Conservation (phyloP, 2,329 filamentous ascomycete genomes). For the Exophiala sp. region DNA sequence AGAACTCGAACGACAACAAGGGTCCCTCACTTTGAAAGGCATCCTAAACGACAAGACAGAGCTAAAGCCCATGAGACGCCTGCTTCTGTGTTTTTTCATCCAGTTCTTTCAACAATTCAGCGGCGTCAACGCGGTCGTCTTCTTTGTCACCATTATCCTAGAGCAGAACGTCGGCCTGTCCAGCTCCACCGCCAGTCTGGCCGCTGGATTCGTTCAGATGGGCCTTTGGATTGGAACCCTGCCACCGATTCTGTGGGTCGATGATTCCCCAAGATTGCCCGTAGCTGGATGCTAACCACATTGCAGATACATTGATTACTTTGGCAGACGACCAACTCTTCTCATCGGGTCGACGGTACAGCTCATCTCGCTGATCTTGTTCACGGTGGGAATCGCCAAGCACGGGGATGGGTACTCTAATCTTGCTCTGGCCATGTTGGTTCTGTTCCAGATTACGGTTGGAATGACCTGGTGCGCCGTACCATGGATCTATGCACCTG, state of each 20-base stretch:
- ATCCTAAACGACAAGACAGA: slow-evolving; percentile 4
- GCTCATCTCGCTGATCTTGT: slow-evolving; percentile 31
- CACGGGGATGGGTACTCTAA: slow-evolving; percentile 19
- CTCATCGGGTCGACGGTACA: slow-evolving; percentile 29
- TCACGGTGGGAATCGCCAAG: slow-evolving; percentile 28
- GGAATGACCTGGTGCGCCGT: slow-evolving; percentile 33
- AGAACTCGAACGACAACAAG: slow-evolving; percentile 54
- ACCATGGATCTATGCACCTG: slow-evolving; percentile 34
- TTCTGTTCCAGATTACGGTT: slow-evolving; percentile 33
- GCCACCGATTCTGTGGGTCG: slow-evolving; percentile 9
- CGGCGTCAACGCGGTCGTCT: slow-evolving; percentile 28
- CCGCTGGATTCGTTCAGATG: slow-evolving; percentile 48
- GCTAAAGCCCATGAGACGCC: slow-evolving; percentile 33
- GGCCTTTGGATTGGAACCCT: slow-evolving; percentile 12
- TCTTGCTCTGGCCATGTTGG: slow-evolving; percentile 34
- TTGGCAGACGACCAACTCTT: slow-evolving; percentile 8
- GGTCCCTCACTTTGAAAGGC: slow-evolving; percentile 49
- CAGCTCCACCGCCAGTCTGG: slow-evolving; percentile 51
- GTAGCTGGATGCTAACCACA: background rate
- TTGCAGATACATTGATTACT: slow-evolving; percentile 8
- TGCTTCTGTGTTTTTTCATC: slow-evolving; percentile 42
- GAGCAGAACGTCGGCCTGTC: slow-evolving; percentile 49
- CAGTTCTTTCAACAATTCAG: slow-evolving; percentile 47
- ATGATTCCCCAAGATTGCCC: background rate
- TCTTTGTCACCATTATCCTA: slow-evolving; percentile 11